phyloP scores from a whole-genome alignment of 139 green algal genomes.

The Desmodesmus armatus region DNA sequence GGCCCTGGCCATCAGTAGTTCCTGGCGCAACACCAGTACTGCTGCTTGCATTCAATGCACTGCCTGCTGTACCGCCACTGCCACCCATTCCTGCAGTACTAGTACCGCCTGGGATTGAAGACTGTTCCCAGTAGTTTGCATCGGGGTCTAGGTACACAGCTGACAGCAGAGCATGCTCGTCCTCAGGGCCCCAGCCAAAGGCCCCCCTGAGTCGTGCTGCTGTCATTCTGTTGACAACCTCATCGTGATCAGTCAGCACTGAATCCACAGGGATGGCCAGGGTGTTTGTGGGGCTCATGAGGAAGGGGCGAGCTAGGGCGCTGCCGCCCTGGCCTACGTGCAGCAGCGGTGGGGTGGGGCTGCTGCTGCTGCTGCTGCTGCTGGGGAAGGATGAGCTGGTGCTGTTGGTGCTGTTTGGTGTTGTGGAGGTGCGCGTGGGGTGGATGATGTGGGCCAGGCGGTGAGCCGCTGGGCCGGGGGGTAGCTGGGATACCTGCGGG shows the following conservation, averaged over 20 bases:
- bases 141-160: conserved; percentile 12
- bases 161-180: conserved; percentile 28
- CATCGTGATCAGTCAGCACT: conserved; percentile 8
- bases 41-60: neutral
- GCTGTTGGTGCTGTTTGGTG: neutral
- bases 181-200: conserved; percentile 21
- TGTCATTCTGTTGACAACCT: conserved; percentile 14
- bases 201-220: neutral
- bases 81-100: too few species aligned
- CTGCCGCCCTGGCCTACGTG: neutral
- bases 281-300: neutral
- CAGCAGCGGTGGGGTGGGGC: neutral
- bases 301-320: neutral
- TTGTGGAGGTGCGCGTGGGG: too few species aligned
- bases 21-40: neutral
- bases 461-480: neutral
- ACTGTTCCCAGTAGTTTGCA: conserved; percentile 11
- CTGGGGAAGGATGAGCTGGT: neutral
- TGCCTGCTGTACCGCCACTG: neutral
- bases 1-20: neutral
- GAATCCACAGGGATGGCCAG: neutral
- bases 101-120: neutral
- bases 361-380: conserved; percentile 28
- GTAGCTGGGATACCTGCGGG: conserved; percentile 18
- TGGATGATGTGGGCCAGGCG: too few species aligned